Percentiles rank a stretch among this genome's conserved stretches.
Evolutionary conservation across 495 filamentous ascomycete species (phyloP).

Genomic region (Penicillium turbatum): DNA sequence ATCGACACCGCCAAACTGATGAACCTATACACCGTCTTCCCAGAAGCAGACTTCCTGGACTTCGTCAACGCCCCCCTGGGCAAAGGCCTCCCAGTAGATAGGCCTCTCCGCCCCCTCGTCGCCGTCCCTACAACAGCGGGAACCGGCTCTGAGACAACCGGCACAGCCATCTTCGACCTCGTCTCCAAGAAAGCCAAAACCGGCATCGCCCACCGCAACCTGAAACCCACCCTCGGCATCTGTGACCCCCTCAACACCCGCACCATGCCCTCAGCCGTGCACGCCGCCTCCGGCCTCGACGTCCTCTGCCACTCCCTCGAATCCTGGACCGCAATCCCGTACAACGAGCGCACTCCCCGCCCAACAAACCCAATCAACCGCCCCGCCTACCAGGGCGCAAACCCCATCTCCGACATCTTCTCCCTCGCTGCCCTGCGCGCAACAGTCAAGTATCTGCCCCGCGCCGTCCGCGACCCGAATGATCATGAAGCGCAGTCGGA

Average conservation of each 20-base stretch:
- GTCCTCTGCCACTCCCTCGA: constrained; percentile 93
- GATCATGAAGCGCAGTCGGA: constrained; percentile 86
- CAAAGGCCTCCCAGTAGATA: constrained; percentile 76
- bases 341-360: constrained; percentile 73
- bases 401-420: constrained; percentile 96
- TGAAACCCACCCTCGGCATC: constrained; percentile 93
- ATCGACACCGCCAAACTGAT: constrained; percentile 98
- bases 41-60: constrained; percentile 86
- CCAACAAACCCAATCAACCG: constrained; percentile 86
- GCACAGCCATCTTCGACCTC: constrained; percentile 96
- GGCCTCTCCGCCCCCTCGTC: constrained; percentile 75
- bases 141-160: constrained; percentile 92
- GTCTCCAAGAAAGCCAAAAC: constrained; percentile 86
- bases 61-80: constrained; percentile 97
- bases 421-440: constrained; percentile 72
- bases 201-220: constrained; percentile 87
- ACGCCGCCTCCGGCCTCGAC: constrained; percentile 83
- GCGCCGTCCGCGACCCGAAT: constrained; percentile 78
- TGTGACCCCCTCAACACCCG: constrained; percentile 93
- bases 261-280: constrained; percentile 91
- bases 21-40: constrained; percentile 89
- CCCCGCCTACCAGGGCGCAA: constrained; percentile 94
- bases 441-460: constrained; percentile 86
- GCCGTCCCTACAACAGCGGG: constrained; percentile 95
- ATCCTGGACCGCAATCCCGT: constrained; percentile 95